Evolutionary conservation across 2,329 filamentous ascomycete genomes (phyloP), one percentile per base, ranked within the genome.

Genomic region (Nannizzia gypsea): DNA sequence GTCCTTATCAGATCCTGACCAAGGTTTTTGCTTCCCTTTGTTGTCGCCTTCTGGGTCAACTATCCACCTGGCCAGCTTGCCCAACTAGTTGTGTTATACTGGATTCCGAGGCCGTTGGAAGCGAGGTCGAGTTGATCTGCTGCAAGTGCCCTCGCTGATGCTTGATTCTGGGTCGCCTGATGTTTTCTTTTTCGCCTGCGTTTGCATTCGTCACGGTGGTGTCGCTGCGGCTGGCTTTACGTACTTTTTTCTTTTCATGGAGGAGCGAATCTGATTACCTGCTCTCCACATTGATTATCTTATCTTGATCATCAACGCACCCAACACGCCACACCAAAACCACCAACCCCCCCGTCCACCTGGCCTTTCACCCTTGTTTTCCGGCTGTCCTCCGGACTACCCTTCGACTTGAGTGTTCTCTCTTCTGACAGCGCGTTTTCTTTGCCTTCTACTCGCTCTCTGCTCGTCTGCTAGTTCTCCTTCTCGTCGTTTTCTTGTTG

Each of bases 261-360:
- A 26, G 6, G 22, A 26, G 20, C 20, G 22, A 50, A 50, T 50
- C 44, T 50, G 44, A 50, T 50, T 50, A 22, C 13, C 44, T n/a
- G n/a, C n/a, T 15, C 22, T 8, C 42, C 42, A n/a, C 22, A 5
- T 26, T 22, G 11, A 50, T 56, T 56, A 56, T 56, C 54, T 56
- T 56, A 56, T 56, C 54, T 56, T 56, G 54, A 56, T 56, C 54
- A 56, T 40, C 54, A 40, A 22, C 6, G 54, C 36, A 40, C 54
- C 24, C 15, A 34, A 20, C 26, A 55, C 52, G 26, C 50, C 31
- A 24, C n/a, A n/a, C n/a, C n/a, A n/a, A n/a, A n/a, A n/a, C 22
- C 15, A 24, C 38, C 34, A 56, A 15, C n/a, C 6, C 20, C 8
- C 34, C 2, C 8, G 31, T 24, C n/a, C 22, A 2, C 54, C 8